Percentiles rank a stretch among this genome's conserved stretches.
phyloP scores from a whole-genome alignment of 2,329 filamentous ascomycete species.

The Arthrobotrys sinensis region DNA sequence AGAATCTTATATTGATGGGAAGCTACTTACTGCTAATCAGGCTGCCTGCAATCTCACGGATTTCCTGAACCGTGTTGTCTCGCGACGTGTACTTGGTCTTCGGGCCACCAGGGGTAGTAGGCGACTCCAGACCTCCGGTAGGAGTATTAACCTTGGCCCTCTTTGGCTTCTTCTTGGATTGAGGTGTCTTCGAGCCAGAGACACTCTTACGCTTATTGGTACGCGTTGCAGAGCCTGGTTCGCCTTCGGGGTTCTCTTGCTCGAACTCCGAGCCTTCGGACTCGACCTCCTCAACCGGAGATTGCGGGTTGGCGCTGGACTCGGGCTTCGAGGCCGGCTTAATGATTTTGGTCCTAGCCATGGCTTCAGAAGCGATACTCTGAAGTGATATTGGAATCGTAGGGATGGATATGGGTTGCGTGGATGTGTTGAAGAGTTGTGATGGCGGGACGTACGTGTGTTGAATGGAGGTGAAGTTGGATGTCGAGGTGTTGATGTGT shows the following conservation, averaged over 20 bases:
- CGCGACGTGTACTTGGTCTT: slow-evolving; percentile 60
- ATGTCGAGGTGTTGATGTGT: slow-evolving; percentile 57
- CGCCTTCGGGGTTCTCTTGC: slow-evolving; percentile 27
- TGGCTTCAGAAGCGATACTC: slow-evolving; percentile 20
- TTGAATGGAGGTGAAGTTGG: slow-evolving; percentile 56
- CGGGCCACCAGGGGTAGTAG: slow-evolving; percentile 38
- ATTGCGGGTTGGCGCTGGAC: slow-evolving; percentile 46
- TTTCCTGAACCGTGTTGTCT: slow-evolving; percentile 59
- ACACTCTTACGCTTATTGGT: slow-evolving; percentile 58
- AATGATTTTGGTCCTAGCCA: slow-evolving; percentile 60
- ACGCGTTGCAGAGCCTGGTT: slow-evolving; percentile 49
- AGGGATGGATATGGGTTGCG: slow-evolving; percentile 44
- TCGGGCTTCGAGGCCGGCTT: slow-evolving; percentile 51
- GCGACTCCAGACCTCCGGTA: slow-evolving; percentile 50
- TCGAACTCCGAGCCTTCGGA: slow-evolving; percentile 56
- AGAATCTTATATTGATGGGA: background rate
- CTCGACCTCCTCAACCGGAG: slow-evolving; percentile 55
- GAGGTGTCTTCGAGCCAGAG: slow-evolving; percentile 53
- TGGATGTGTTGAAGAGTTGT: slow-evolving; percentile 61
- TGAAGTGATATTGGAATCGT: slow-evolving; percentile 27
- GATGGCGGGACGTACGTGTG: slow-evolving; percentile 60
- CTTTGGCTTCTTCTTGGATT: slow-evolving; percentile 60
- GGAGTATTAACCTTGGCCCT: slow-evolving; percentile 54
- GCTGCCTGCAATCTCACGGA: slow-evolving; percentile 54
- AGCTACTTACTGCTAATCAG: slow-evolving; percentile 54